Evolutionary conservation across 2,329 filamentous ascomycete species (phyloP).

Genomic region (Diaporthe sp.): DNA sequence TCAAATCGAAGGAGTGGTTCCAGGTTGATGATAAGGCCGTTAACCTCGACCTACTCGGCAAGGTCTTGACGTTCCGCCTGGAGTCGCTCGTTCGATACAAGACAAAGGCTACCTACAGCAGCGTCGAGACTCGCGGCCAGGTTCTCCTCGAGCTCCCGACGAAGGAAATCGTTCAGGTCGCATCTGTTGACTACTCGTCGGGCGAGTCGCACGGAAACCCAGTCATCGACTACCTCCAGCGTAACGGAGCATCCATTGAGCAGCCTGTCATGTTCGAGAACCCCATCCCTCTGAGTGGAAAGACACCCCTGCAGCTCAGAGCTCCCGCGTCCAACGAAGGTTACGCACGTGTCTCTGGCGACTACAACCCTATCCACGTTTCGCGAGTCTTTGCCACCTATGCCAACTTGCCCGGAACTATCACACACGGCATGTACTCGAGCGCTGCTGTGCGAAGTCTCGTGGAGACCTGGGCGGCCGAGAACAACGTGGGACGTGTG

Average conservation of each 20-base stretch:
- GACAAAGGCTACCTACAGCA: constrained; percentile 92
- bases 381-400: constrained; percentile 97
- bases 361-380: constrained; percentile 99
- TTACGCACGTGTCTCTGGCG: constrained; percentile 96
- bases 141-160: constrained; percentile 94
- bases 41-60: constrained; percentile 88
- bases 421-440: constrained; percentile 99
- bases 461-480: constrained; percentile 98
- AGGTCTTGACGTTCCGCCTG: constrained; percentile 96
- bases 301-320: constrained; percentile 87
- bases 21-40: constrained; percentile 76
- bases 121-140: constrained; percentile 90
- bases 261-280: constrained; percentile 98
- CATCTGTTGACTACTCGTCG: constrained; percentile 90
- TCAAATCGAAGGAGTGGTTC: constrained; percentile 99
- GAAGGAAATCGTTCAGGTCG: constrained; percentile 97
- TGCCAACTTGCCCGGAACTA: constrained; percentile 94
- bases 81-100: constrained; percentile 94
- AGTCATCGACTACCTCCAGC: constrained; percentile 94
- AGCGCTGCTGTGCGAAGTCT: constrained; percentile 95
- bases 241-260: constrained; percentile 91
- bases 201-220: constrained; percentile 95
- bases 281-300: constrained; percentile 93
- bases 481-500: constrained; percentile 98
- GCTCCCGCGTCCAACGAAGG: constrained; percentile 97